Evolutionary conservation across 441 rosid species (phyloP), one percentile per base, ranked within the genome.

Genomic region (Isatis lusitanica): DNA sequence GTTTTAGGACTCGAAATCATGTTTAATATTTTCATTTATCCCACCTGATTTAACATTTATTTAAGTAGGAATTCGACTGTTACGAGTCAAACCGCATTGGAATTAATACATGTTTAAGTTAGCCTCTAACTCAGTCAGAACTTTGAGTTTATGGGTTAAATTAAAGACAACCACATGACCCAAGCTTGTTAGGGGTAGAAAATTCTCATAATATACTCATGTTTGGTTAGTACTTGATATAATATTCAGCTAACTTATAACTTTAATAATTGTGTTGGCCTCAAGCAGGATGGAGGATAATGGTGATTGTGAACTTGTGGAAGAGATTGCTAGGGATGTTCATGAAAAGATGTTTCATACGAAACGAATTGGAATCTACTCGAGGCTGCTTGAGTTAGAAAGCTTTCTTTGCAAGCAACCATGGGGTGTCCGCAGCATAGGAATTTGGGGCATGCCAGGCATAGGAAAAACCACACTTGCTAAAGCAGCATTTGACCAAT

Each of bases 241-340:
- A 40, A 40, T 55, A n/a, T 55, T 30, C 38, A 55, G 16, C 12
- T 4, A 13, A 30, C 30, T 18, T 55, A 55, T 55, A 30, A 31
- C 6, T 55, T 30, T 7, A 12, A 7, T 55, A 55, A 31, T 6
- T 55, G 21, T 30, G 18, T n/a, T 55, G 60, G 18, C 30, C 11
- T 28, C 44, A 59, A 59, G 44, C 63, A 59, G 63, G 63, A 18
- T 17, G 46, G 63, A 59, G 24, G 24, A 21, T 28, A 75, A 80
- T 61, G 35, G 61, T 51, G 84, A 81, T 17, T 35, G 68, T 1
- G 30, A 58, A 17, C 50, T 78, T 30, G 68, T 81, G 24, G 51
- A 73, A 56, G 74, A 52, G 2, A 63, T 81, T 15, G 76, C 76
- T 5, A 58, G 7, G 4, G 63, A 33, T 53, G 53, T 67, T 35